These are phyloP conservation scores for Alternaria burnsii DNA, from an alignment of 2,329 filamentous ascomycete species.

Conservation along the genomic window DNA sequence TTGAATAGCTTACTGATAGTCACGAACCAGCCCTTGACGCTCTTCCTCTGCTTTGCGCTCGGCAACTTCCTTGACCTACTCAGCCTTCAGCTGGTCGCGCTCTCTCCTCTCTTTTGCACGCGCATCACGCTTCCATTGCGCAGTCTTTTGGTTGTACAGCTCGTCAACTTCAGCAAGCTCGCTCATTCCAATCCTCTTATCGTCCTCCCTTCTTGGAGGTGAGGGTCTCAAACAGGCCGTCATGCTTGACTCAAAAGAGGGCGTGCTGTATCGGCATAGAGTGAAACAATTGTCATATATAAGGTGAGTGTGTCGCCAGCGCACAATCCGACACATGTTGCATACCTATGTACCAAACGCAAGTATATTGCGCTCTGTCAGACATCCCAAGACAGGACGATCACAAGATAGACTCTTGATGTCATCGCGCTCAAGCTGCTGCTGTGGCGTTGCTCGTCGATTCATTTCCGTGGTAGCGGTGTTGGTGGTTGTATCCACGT, in stretches of 20 bases:
- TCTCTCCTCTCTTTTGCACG: background rate
- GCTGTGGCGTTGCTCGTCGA: too few species aligned
- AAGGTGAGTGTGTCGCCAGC: too few species aligned
- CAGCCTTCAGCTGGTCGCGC: background rate
- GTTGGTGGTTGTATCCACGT: too few species aligned
- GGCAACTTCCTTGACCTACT: background rate
- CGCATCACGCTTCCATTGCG: background rate
- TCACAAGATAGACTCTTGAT: too few species aligned
- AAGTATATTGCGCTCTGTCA: too few species aligned
- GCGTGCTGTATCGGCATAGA: background rate
- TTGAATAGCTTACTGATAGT: background rate
- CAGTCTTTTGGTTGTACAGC: background rate
- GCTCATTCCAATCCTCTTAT: background rate
- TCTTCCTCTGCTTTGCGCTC: background rate
- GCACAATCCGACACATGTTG: too few species aligned
- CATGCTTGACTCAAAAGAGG: background rate
- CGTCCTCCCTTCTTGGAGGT: background rate
- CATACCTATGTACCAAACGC: too few species aligned
- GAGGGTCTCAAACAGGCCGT: background rate
- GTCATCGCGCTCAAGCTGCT: too few species aligned
- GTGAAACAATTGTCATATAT: background rate
- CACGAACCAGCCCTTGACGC: background rate
- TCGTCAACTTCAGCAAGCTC: background rate
- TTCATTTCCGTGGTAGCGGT: too few species aligned
- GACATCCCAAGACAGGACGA: too few species aligned